Base-by-base conservation (phyloP, 495 filamentous ascomycete genomes). In the Penicillium flavigenum region DNA sequence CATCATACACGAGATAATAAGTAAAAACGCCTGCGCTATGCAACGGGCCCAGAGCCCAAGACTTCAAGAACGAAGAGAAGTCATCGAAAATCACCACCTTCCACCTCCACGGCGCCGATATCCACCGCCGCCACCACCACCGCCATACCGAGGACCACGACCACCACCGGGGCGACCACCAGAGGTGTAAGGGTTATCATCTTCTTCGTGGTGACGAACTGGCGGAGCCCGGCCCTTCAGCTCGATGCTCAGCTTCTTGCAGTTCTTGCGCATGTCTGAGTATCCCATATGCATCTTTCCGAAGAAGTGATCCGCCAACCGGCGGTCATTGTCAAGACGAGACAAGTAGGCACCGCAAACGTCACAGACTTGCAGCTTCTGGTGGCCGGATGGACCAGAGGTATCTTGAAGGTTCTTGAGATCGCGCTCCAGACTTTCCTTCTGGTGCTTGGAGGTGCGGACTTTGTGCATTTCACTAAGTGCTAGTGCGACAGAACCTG, bases 271-370 rank as follows among this genome's bases (percentile, higher is more conserved):
- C 94, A 98, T 98, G 76, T 96, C 89, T 34, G 94, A 93, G 69
- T 97, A 98, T 0, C 94, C 94, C 66, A 98, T 78, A 67, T 98
- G 94, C 95, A 98, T 98, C 79, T 98, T 98, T 31, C 94, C 94
- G 70, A 96, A 98, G 72, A 98, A 98, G 66, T 98, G 94, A 71
- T 98, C 94, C 27, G 94, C 94, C 71, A 98, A 67, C 29, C 94
- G 79, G 19, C 94, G 82, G 67, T 98, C 94, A 65, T 98, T 98
- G 68, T 98, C 94, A 24, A 98, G 83, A 19, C 94, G 74, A 53
- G 83, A 88, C 52, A 98, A 79, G 68, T 98, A 98, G 4, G 94
- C 94, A 49, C 88, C 93, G 74, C 94, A 98, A 2, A 98, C 95
- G 72, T 98, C 94, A 81, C 94, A 98, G 19, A 98, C 94, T 72